Base-by-base conservation (phyloP, 768 basidiomycete species). In the Trametes maxima region DNA sequence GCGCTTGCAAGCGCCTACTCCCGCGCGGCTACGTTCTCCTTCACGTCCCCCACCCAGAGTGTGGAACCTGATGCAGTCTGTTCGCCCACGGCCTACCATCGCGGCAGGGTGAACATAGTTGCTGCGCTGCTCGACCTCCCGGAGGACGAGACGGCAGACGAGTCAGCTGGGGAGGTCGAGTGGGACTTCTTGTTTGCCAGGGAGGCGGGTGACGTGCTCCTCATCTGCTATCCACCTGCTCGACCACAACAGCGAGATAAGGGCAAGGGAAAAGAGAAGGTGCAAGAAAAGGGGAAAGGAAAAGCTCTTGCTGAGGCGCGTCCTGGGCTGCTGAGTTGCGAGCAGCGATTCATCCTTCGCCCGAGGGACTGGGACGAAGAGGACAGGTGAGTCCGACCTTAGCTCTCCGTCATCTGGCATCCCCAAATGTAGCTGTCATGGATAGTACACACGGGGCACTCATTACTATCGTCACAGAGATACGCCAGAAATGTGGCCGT, bases 331-430 rank as follows among this genome's bases (percentile, higher is more conserved):
- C 35, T 12, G 24, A 44, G 50, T 35, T 67, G 58, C 54, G 68
- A 68, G 39, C 67, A 69, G 61, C 63, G 58, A 12, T 69, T 71
- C 50, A 28, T 69, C 8, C 57, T 71, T n/a, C 59, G 65, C 17
- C 57, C 45, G 35, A 51, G 45, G 42, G 65, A 62, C 16, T 63
- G 65, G 69, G 64, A 68, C 24, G 64, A 65, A 24, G 55, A 64
- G 16, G 67, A 69, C 28, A n/a, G 58, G 69, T 70, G 47, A 50
- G 67, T 58, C 1, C 6, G 13, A 8, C 3, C 6, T 25, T n/a
- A 1, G 13, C 11, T 19, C 2, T 10, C 13, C 13, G 54, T 10
- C 2, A 1, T 40, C 13, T 22, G 19, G 22, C 37, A 4, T 17
- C 16, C 11, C 5, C 10, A 14, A 22, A n/a, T 47, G n/a, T 11